These are phyloP conservation scores for Beauveria varroae DNA, from an alignment of 2,329 filamentous ascomycete species.

Conservation along the genomic window DNA sequence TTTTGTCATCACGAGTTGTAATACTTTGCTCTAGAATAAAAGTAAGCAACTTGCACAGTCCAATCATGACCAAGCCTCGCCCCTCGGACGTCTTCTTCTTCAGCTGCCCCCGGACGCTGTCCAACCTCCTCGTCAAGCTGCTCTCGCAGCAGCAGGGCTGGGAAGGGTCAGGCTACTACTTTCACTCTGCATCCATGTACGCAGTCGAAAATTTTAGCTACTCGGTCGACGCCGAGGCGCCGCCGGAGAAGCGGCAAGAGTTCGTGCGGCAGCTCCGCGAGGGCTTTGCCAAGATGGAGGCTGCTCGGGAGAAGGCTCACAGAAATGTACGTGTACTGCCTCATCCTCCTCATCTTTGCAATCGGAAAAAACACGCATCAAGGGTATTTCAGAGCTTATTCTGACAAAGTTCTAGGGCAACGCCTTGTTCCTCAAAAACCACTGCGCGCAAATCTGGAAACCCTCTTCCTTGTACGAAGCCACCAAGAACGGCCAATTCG, in stretches of 20 bases:
- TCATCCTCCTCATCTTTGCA: too few species aligned
- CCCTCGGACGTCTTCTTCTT: constrained; percentile 9
- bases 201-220: not conserved
- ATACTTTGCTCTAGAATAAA: too few species aligned
- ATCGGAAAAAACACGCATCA: not conserved
- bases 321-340: not conserved
- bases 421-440: constrained; percentile 10
- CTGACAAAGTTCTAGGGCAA: not conserved
- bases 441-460: constrained; percentile 4
- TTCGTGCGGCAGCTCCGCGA: not conserved
- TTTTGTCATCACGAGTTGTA: too few species aligned
- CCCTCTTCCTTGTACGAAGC: not conserved
- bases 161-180: constrained; percentile 7
- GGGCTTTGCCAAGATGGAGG: not conserved
- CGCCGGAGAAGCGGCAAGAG: not conserved
- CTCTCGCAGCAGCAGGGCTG: constrained; percentile 11
- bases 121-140: constrained; percentile 11
- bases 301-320: not conserved
- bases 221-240: not conserved
- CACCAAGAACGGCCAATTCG: not conserved
- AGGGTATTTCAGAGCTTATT: too few species aligned
- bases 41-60: not conserved
- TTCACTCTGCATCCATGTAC: constrained; percentile 3
- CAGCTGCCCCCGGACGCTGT: constrained; percentile 9
- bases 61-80: constrained; percentile 5